Base-by-base conservation (phyloP, 345 rosid genomes). In the Salix arbutifolia region DNA sequence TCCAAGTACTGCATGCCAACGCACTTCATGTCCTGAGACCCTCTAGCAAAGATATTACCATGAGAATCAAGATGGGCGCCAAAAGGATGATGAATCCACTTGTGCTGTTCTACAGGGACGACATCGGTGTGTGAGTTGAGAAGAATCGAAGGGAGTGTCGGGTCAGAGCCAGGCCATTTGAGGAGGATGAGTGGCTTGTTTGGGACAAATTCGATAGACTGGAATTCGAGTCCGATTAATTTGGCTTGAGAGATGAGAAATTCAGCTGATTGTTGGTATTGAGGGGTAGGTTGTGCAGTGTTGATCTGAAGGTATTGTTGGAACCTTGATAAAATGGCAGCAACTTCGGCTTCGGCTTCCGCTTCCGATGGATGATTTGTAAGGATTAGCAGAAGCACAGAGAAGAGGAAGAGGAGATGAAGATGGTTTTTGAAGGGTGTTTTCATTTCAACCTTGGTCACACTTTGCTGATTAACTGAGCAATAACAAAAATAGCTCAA, bases 11-110 rank as follows among this genome's bases (percentile, higher is more conserved):
- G 99, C 92, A 86, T 88, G 11, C 98, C 96, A 25, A 96, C 97
- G 77, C 99, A 96, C 89, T 96, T 96, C 98, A 96, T 96, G 83
- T 96, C 99, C 89, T 93, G 99, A 0, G 98, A 91, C 40, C 99
- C 99, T 78, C 99, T 82, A 53, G 95, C 99, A 28, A 77, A 93
- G 73, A 96, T 91, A 65, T 89, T 71, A 3, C 96, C 99, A 1
- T 21, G n/a, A 18, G 82, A 87, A 84, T 93, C 99, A 75, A 94
- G 35, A 85, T 90, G 91, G 76, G 96, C 98, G 1, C 69, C 83
- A 77, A 96, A 89, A 0, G 97, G 96, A 44, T 80, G 92, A 79
- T 92, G 90, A 56, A 30, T 61, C 99, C 99, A 96, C 86, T 96
- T 96, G 65, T 84, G 80, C 7, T 77, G 78, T 84, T 96, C 99